A percentile compares a stretch with the other conserved stretches of the same genome.
Conservation (phyloP, 1,284 basidiomycete genomes). For the Trametes sp. region DNA sequence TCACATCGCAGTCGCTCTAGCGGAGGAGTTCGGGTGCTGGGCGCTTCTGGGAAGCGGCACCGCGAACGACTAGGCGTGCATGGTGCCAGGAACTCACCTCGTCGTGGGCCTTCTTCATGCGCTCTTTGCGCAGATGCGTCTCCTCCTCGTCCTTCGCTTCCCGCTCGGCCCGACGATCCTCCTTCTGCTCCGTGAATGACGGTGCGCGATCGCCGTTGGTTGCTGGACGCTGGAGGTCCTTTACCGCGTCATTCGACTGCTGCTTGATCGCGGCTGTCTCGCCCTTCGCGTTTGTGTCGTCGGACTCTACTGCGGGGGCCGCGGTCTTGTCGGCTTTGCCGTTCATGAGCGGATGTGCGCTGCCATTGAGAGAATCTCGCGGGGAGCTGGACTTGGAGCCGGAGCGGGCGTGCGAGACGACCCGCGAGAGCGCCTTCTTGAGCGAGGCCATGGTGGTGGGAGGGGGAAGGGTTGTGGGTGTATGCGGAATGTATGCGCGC, state of each 20-base stretch:
- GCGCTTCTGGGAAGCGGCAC: too few relatives aligned
- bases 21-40: too few relatives aligned
- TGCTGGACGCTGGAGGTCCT: conserved; percentile 8
- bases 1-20: too few relatives aligned
- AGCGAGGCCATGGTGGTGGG: conserved; percentile 27
- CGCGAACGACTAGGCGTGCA: too few relatives aligned
- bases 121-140: conserved; percentile 43
- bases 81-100: conserved; percentile 43
- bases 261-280: conserved; percentile 25
- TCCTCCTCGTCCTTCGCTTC: conserved; percentile 37
- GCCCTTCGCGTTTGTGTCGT: conserved; percentile 28
- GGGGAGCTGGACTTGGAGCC: conserved; percentile 23
- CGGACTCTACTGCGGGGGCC: conserved; percentile 20
- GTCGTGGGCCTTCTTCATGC: conserved; percentile 55
- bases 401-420: conserved; percentile 30
- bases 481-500: conserved; percentile 7
- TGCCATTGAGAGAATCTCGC: conserved; percentile 19
- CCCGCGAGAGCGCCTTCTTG: conserved; percentile 32
- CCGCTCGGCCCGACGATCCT: conserved; percentile 33
- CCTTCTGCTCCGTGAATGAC: conserved; percentile 40
- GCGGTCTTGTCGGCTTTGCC: conserved; percentile 21
- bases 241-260: conserved; percentile 13
- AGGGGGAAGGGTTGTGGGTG: conserved; percentile 5
- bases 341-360: conserved; percentile 21
- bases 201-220: conserved; percentile 11